Evolutionary conservation across 208 protist species (phyloP).

Genomic region (Trypanosoma mega): DNA sequence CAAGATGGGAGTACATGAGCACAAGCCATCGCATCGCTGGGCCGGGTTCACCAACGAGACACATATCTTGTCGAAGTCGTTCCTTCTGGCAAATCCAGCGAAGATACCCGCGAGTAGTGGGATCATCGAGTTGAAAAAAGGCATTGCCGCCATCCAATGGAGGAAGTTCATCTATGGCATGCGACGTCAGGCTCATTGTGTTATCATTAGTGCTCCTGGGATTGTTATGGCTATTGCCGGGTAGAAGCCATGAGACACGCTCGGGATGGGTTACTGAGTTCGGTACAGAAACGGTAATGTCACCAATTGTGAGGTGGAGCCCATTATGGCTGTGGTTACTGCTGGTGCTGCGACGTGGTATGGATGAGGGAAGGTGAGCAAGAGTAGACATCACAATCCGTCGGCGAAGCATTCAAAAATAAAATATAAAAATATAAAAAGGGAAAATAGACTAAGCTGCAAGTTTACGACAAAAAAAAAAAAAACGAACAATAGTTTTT

Average conservation of each 20-base stretch:
- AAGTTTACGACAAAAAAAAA: too few species aligned
- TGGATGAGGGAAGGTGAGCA: not conserved
- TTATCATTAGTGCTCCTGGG: not conserved
- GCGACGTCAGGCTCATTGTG: too few species aligned
- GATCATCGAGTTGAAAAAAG: slow-evolving; percentile 64
- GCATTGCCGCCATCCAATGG: slow-evolving; percentile 28
- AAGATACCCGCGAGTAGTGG: slow-evolving; percentile 58
- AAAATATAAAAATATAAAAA: slow-evolving; percentile 2
- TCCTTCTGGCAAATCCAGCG: slow-evolving; percentile 94
- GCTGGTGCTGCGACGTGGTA: not conserved
- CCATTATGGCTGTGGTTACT: slow-evolving; percentile 10
- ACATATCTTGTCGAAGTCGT: slow-evolving; percentile 93
- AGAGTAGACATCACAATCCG: not conserved
- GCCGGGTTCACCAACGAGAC: slow-evolving; percentile 92
- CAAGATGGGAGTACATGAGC: slow-evolving; percentile 68
- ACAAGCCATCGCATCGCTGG: slow-evolving; percentile 85
- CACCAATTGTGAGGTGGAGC: slow-evolving; percentile 72
- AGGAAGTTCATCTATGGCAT: not conserved
- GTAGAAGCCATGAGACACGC: slow-evolving; percentile 54
- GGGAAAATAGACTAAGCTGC: not conserved
- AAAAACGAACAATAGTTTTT: too few species aligned
- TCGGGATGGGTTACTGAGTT: slow-evolving; percentile 54
- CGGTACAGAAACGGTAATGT: slow-evolving; percentile 65
- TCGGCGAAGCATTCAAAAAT: not conserved
- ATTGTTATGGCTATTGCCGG: slow-evolving; percentile 32